Evolutionary conservation across 1,284 basidiomycete species (phyloP), one percentile per base, ranked within the genome.

Genomic region (Tremellales sp.): DNA sequence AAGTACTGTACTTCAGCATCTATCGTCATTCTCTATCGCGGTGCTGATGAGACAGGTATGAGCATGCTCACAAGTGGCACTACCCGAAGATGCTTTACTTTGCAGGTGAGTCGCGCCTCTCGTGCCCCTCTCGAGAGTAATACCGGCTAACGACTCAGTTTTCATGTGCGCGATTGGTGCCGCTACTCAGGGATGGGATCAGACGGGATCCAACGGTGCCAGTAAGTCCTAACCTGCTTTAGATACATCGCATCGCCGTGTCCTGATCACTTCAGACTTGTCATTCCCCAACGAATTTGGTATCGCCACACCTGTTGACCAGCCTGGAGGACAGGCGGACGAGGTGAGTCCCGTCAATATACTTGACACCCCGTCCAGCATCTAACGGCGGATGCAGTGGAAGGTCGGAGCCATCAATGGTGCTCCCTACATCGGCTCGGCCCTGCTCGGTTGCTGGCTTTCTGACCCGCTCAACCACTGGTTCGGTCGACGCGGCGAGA

Each of bases 221-320:
- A 83, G 49, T 46, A 21, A 48, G 49, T 46, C 15, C n/a, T n/a
- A n/a, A n/a, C n/a, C n/a, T n/a, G 17, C 24, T 40, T 27, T 35
- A n/a, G n/a, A n/a, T n/a, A n/a, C n/a, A n/a, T n/a, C n/a, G n/a
- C n/a, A n/a, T n/a, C n/a, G n/a, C n/a, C n/a, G n/a, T n/a, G n/a
- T n/a, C 3, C 35, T 39, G 26, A 29, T 10, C 26, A 23, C 4
- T 40, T 24, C 33, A 36, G 29, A 86, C 63, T 75, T 86, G 26
- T 82, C 83, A 64, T 86, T 81, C 65, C 81, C 84, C 0, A 23
- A 55, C 0, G 82, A 84, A 60, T 84, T 88, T 54, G 79, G 81
- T 46, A 84, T 87, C 43, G 45, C 24, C 19, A 15, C 45, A 17
- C 17, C 12, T 19, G 13, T 39, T 17, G 35, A 29, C 17, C 21